Evolutionary conservation across 2,329 filamentous ascomycete genomes (phyloP).

Genomic region (Penicillium sp.): DNA sequence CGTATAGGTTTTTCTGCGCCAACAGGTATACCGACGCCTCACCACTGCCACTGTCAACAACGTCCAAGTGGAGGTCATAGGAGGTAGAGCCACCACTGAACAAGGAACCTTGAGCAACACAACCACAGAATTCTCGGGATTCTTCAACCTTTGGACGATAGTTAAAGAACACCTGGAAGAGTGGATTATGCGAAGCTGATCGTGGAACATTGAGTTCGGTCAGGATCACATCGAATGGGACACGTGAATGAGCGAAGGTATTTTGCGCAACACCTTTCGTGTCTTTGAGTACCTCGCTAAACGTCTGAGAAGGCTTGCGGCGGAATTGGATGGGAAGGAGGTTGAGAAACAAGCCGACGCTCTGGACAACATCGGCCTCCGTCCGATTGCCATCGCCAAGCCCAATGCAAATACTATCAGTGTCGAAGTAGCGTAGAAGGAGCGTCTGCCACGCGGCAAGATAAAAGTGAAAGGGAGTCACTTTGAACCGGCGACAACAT

Average conservation of each 20-base stretch:
- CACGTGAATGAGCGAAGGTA: slow-evolving; percentile 43
- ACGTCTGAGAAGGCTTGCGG: slow-evolving; percentile 21
- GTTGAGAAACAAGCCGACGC: slow-evolving; percentile 51
- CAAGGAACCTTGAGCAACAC: slow-evolving; percentile 11
- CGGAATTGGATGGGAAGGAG: slow-evolving; percentile 48
- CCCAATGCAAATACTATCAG: slow-evolving; percentile 48
- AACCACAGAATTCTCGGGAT: slow-evolving; percentile 25
- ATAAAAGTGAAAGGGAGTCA: slow-evolving; percentile 49
- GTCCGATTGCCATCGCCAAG: slow-evolving; percentile 47
- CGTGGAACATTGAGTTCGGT: slow-evolving; percentile 43
- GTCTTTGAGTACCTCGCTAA: slow-evolving; percentile 32
- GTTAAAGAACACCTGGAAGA: slow-evolving; percentile 53
- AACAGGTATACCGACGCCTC: slow-evolving; percentile 21
- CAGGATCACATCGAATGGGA: slow-evolving; percentile 53
- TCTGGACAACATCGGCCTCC: slow-evolving; percentile 33
- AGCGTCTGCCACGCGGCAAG: slow-evolving; percentile 44
- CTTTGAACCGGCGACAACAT: slow-evolving; percentile 22
- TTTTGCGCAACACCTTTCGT: slow-evolving; percentile 27
- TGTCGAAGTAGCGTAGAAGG: slow-evolving; percentile 34
- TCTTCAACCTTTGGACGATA: slow-evolving; percentile 42
- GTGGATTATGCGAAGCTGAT: slow-evolving; percentile 41
- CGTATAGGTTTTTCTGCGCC: slow-evolving; percentile 36
- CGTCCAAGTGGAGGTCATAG: slow-evolving; percentile 40
- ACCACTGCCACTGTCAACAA: slow-evolving; percentile 33
- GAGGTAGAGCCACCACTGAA: slow-evolving; percentile 23